These are phyloP conservation scores for Xylaria arbuscula DNA, from an alignment of 2,329 filamentous ascomycete genomes.

Conservation along the genomic window DNA sequence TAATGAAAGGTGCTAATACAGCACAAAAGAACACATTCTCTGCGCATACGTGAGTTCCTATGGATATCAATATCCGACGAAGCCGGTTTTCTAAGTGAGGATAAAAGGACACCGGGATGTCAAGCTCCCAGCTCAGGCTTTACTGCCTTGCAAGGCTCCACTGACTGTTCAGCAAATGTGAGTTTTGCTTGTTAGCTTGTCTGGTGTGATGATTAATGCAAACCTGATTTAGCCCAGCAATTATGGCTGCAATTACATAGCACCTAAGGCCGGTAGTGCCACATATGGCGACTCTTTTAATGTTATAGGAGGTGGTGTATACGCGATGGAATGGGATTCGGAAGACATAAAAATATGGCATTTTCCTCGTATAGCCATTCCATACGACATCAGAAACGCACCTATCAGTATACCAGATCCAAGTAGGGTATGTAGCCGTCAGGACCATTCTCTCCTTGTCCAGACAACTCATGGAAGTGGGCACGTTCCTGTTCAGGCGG, in stretches of 20 bases:
- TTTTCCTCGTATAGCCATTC: constrained; percentile 74
- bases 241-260: constrained; percentile 59
- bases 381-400: constrained; percentile 69
- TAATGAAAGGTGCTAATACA: constrained; percentile 76
- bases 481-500: neutral
- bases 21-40: constrained; percentile 70
- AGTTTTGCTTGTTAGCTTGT: constrained; percentile 17
- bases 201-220: constrained; percentile 22
- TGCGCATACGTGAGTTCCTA: constrained; percentile 64
- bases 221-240: constrained; percentile 55
- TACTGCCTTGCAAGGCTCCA: constrained; percentile 40
- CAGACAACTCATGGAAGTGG: no score
- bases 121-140: constrained; percentile 42
- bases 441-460: neutral
- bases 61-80: neutral
- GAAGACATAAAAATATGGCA: constrained; percentile 79
- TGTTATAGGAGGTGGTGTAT: constrained; percentile 72
- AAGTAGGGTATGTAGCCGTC: constrained; percentile 40
- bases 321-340: constrained; percentile 76
- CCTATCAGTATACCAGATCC: constrained; percentile 67
- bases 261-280: constrained; percentile 55
- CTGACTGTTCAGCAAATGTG: constrained; percentile 47
- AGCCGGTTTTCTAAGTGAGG: constrained; percentile 4
- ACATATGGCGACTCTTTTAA: constrained; percentile 76
- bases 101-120: constrained; percentile 42